Evolutionary conservation across 345 rosid genomes (phyloP).

Genomic region (Salix udensis): DNA sequence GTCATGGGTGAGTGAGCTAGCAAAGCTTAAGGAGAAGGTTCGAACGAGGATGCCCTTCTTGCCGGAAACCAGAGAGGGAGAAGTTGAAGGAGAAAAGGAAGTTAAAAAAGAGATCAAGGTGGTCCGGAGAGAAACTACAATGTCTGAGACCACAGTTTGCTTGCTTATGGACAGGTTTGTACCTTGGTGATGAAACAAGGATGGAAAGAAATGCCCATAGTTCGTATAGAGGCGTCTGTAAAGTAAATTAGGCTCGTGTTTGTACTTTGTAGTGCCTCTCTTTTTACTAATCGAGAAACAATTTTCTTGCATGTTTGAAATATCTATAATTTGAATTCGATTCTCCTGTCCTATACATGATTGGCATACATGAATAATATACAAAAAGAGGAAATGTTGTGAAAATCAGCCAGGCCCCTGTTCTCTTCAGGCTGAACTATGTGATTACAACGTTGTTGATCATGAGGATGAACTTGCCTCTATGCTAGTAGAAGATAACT

Average conservation of each 20-base stretch:
- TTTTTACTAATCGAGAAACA: background rate
- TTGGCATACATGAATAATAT: background rate
- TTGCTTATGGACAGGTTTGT: constrained; percentile 84
- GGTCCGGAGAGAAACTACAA: constrained; percentile 23
- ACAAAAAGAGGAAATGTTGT: background rate
- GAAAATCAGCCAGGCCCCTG: background rate
- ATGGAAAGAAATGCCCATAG: background rate
- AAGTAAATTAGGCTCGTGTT: background rate
- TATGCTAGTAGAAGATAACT: constrained; percentile 39
- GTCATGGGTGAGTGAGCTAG: constrained; percentile 48
- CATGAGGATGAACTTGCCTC: constrained; percentile 54
- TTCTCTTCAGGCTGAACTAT: background rate
- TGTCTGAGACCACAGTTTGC: constrained; percentile 66
- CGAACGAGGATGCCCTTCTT: constrained; percentile 30
- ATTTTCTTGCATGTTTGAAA: background rate
- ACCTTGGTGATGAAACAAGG: constrained; percentile 37
- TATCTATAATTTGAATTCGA: background rate
- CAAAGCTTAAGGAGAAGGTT: constrained; percentile 51
- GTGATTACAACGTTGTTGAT: background rate
- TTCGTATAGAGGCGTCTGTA: background rate
- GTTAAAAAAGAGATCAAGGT: constrained; percentile 23
- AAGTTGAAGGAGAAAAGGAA: constrained; percentile 12
- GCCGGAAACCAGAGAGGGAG: constrained; percentile 17
- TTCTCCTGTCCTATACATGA: background rate
- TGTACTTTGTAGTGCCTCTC: background rate